Evolutionary conservation across 768 basidiomycete species (phyloP).

Genomic region (Hysterangium stoloniferum): DNA sequence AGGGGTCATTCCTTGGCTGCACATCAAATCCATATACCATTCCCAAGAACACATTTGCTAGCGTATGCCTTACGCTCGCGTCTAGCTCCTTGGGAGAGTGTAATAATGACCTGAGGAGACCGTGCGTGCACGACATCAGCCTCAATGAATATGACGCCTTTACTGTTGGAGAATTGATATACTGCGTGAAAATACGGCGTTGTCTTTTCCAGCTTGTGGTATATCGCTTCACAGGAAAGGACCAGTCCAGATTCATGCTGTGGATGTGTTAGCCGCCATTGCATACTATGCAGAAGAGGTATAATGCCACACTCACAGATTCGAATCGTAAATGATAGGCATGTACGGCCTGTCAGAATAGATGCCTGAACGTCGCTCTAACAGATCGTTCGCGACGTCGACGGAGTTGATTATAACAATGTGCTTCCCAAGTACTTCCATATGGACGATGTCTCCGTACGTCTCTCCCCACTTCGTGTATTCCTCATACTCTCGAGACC

Average conservation of each 20-base stretch:
- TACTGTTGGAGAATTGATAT: background rate
- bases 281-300: too few relatives aligned
- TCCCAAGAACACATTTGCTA: too few relatives aligned
- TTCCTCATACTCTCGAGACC: slow-evolving; percentile 11
- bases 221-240: background rate
- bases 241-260: background rate
- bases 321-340: slow-evolving; percentile 7
- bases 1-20: slow-evolving; percentile 24
- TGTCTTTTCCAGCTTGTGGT: background rate
- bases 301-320: too few relatives aligned
- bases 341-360: slow-evolving; percentile 22
- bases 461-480: slow-evolving; percentile 13
- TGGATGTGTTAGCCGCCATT: slow-evolving; percentile 10
- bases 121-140: too few relatives aligned
- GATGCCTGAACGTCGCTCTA: slow-evolving; percentile 21
- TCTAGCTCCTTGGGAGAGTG: too few relatives aligned
- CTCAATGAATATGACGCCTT: background rate
- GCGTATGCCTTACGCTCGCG: too few relatives aligned
- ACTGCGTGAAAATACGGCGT: background rate
- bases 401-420: slow-evolving; percentile 17
- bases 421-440: slow-evolving; percentile 9
- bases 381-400: slow-evolving; percentile 16
- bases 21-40: slow-evolving; percentile 31
- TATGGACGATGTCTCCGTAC: slow-evolving; percentile 19
- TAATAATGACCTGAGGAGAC: too few relatives aligned